Conservation (phyloP, 352 stramenopile species). For the Phytophthora sojae region DNA sequence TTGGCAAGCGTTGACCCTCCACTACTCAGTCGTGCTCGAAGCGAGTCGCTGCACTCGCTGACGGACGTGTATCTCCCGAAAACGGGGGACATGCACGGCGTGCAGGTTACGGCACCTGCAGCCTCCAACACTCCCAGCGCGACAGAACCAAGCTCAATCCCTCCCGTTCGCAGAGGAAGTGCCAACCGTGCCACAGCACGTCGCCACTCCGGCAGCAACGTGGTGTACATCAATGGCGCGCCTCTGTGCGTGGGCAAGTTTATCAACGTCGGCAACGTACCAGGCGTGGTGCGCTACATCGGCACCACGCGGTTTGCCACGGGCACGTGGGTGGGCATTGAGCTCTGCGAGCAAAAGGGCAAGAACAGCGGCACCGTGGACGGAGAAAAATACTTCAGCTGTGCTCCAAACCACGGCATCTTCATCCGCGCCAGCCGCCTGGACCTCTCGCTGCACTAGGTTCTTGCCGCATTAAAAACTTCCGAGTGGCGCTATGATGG, state of each 20-base stretch:
- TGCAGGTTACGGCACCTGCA: slow-evolving; percentile 27
- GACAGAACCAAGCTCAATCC: slow-evolving; percentile 6
- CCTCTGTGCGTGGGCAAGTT: slow-evolving; percentile 61
- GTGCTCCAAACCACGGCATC: slow-evolving; percentile 60
- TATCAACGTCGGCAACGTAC: slow-evolving; percentile 61
- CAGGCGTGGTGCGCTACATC: slow-evolving; percentile 74
- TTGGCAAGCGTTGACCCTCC: slow-evolving; percentile 40
- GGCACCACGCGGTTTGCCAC: slow-evolving; percentile 67
- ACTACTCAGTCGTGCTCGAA: slow-evolving; percentile 44
- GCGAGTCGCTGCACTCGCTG: slow-evolving; percentile 57
- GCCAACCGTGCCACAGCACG: slow-evolving; percentile 21
- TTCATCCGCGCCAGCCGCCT: slow-evolving; percentile 75
- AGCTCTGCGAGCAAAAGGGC: slow-evolving; percentile 64
- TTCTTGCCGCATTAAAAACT: slow-evolving; percentile 6
- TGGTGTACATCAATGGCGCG: slow-evolving; percentile 53
- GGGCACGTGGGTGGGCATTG: slow-evolving; percentile 79
- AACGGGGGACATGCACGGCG: slow-evolving; percentile 22
- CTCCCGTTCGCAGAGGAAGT: slow-evolving; percentile 7
- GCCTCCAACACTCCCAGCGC: neutral
- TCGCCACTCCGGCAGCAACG: slow-evolving; percentile 51
- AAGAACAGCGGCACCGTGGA: slow-evolving; percentile 74
- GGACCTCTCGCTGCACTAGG: slow-evolving; percentile 45
- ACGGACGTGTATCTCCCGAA: slow-evolving; percentile 50
- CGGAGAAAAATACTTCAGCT: slow-evolving; percentile 72
- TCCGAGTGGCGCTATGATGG: slow-evolving; percentile 34